phyloP scores from a whole-genome alignment of 345 rosid species.

The Euphorbia pulcherrima region DNA sequence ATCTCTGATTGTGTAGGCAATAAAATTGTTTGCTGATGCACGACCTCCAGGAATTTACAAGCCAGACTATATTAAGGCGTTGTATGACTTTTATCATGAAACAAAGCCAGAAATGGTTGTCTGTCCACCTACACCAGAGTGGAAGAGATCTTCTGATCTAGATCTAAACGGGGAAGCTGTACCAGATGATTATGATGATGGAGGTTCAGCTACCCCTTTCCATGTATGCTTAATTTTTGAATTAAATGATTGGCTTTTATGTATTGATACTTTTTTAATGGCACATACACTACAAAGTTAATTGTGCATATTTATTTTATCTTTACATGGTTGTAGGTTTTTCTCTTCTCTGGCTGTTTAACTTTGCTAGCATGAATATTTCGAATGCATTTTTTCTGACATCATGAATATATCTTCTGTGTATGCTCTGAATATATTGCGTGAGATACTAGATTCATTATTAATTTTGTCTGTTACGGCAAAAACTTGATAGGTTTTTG shows the following conservation, averaged over 20 bases:
- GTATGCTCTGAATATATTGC: neutral
- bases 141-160: slow-evolving; percentile 90
- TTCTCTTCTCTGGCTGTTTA: neutral
- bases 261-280: slow-evolving; percentile 4
- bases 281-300: neutral
- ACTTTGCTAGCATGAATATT: too few species aligned
- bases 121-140: slow-evolving; percentile 91
- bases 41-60: slow-evolving; percentile 99
- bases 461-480: neutral
- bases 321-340: neutral
- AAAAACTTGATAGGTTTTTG: neutral
- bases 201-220: slow-evolving; percentile 39
- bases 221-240: slow-evolving; percentile 38
- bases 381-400: too few species aligned
- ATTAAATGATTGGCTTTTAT: slow-evolving; percentile 5
- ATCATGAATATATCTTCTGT: neutral
- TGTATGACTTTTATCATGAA: slow-evolving; percentile 88
- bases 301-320: neutral
- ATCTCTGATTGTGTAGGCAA: slow-evolving; percentile 51
- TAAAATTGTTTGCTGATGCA: slow-evolving; percentile 69
- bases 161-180: slow-evolving; percentile 98
- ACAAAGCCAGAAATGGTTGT: slow-evolving; percentile 61
- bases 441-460: neutral
- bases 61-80: slow-evolving; percentile 77
- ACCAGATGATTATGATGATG: slow-evolving; percentile 66